Conservation (phyloP, 257 asterid genomes). For the Plantago ovata region DNA sequence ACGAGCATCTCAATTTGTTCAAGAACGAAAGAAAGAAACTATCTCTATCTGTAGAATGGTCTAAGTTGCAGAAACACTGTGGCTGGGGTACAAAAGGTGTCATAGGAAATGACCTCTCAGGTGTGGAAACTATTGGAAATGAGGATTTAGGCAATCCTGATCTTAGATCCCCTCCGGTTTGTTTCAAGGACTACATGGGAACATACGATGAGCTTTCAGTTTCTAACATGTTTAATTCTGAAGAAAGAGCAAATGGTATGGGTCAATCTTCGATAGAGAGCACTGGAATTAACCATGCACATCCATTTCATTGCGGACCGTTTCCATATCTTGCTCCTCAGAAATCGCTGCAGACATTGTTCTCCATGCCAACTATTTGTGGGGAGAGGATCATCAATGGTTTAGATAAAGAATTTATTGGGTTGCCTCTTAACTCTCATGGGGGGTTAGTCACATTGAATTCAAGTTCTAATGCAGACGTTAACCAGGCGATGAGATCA, state of each 20-base stretch:
- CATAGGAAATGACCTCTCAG: conserved; percentile 16
- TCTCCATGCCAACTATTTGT: conserved; percentile 24
- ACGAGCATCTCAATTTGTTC: conserved; percentile 43
- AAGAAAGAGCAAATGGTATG: conserved; percentile 16
- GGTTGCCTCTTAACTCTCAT: conserved; percentile 74
- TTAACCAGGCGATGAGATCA: conserved; percentile 30
- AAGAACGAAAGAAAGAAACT: conserved; percentile 27
- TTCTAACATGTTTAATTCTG: conserved; percentile 15
- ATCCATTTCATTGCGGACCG: conserved; percentile 31
- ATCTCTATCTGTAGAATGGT: conserved; percentile 21
- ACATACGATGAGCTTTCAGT: conserved; percentile 31
- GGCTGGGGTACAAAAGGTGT: conserved; percentile 15
- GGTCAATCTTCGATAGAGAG: conserved; percentile 26
- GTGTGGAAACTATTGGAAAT: conserved; percentile 27
- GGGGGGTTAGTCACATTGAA: conserved; percentile 50
- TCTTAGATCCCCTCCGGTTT: conserved; percentile 25
- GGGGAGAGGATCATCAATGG: conserved; percentile 28
- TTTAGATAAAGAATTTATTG: conserved; percentile 32
- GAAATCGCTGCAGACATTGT: conserved; percentile 32
- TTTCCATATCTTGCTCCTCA: conserved; percentile 37
- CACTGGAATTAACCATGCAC: conserved; percentile 22
- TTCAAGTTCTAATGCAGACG: conserved; percentile 33
- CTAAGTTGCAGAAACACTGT: conserved; percentile 9
- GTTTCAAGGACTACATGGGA: conserved; percentile 35
- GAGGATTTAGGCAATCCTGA: conserved; percentile 27